phyloP scores from a whole-genome alignment of 768 basidiomycete species.

The Asterophora lycoperdoides region DNA sequence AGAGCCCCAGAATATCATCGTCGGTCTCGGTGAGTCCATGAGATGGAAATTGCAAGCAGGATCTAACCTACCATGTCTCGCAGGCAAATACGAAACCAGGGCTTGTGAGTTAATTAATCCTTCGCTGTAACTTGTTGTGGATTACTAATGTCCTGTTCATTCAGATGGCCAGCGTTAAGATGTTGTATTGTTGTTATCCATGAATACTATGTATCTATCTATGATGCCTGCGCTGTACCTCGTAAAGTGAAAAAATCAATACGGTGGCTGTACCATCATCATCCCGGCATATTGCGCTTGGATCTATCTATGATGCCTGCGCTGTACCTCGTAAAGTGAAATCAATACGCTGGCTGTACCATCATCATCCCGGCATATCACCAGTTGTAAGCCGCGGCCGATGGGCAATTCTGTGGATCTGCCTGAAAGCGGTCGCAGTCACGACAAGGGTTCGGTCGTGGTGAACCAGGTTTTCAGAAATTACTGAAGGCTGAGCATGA shows the following conservation, averaged over 20 bases:
- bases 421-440: too few species aligned
- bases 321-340: neutral
- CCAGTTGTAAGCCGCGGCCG: too few species aligned
- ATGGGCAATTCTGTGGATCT: too few species aligned
- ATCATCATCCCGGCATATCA: neutral
- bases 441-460: too few species aligned
- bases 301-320: neutral
- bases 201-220: constrained; percentile 1
- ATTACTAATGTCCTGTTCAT: constrained; percentile 16
- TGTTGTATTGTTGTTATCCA: neutral
- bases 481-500: too few species aligned
- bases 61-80: neutral
- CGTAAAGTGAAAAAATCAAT: neutral
- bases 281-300: too few species aligned
- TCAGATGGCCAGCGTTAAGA: constrained; percentile 50
- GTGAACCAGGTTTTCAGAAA: too few species aligned
- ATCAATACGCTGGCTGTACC: neutral
- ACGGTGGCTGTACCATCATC: neutral
- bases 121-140: neutral
- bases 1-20: constrained; percentile 77
- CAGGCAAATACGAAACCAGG: constrained; percentile 41
- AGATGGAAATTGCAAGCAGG: constrained; percentile 6
- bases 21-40: constrained; percentile 53
- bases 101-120: constrained; percentile 34
- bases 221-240: neutral